Evolutionary conservation across 257 asterid genomes (phyloP).

Genomic region (Fraxinus quadrangulata): DNA sequence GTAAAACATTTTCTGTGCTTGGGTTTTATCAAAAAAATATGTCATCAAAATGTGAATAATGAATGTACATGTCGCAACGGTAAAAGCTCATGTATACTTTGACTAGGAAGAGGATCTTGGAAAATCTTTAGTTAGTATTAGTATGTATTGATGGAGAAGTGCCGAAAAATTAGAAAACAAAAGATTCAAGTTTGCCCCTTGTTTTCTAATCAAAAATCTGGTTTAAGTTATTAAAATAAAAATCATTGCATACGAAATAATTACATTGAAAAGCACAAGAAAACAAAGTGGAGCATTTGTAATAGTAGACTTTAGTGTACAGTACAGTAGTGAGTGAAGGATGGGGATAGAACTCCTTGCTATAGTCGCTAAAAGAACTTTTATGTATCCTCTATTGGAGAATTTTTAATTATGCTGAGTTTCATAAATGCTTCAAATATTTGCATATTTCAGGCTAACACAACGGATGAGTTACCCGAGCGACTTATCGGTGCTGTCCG

Average conservation of each 20-base stretch:
- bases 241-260: not conserved
- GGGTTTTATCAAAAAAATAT: no score
- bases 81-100: not conserved
- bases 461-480: slow-evolving; percentile 53
- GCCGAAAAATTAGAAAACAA: not conserved
- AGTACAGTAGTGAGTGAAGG: not conserved
- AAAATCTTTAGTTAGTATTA: not conserved
- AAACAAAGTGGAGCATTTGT: not conserved
- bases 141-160: not conserved
- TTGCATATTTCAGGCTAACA: slow-evolving; percentile 34
- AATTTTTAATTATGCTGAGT: not conserved
- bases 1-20: no score
- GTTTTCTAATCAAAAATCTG: not conserved
- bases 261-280: not conserved
- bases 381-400: not conserved
- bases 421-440: not conserved
- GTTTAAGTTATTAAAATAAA: not conserved
- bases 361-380: not conserved
- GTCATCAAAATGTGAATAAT: no score
- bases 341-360: not conserved
- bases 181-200: not conserved
- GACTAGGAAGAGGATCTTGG: not conserved
- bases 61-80: not conserved
- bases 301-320: not conserved
- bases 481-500: slow-evolving; percentile 52